These are phyloP conservation scores for Micromonas pusilla DNA, from an alignment of 139 green algal genomes.

Conservation along the genomic window DNA sequence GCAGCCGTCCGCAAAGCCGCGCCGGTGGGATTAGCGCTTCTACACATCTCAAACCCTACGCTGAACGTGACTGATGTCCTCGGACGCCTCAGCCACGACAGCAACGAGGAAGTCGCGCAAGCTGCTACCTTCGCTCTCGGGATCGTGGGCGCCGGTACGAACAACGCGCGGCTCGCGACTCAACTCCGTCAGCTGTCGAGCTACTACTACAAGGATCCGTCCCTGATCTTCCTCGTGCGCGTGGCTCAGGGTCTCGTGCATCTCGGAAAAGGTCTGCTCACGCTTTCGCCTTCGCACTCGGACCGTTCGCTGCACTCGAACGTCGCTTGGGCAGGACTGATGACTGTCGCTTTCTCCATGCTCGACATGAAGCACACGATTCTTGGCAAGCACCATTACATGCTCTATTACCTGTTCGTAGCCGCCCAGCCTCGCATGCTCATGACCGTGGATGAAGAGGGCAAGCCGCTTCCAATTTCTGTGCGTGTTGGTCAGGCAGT, in stretches of 20 bases:
- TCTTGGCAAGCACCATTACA: conserved; percentile 80
- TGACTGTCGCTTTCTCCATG: conserved; percentile 61
- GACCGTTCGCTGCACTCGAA: conserved; percentile 76
- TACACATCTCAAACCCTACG: conserved; percentile 79
- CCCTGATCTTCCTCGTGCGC: conserved; percentile 75
- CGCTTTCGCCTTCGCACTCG: conserved; percentile 80
- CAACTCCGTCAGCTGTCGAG: conserved; percentile 58
- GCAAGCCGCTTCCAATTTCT: conserved; percentile 70
- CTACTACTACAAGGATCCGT: conserved; percentile 98
- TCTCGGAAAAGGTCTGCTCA: conserved; percentile 95
- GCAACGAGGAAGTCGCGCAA: conserved; percentile 62
- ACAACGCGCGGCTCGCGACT: conserved; percentile 80
- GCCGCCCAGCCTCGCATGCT: conserved; percentile 94
- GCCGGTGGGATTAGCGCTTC: conserved; percentile 80
- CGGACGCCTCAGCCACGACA: conserved; percentile 84
- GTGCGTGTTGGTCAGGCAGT: conserved; percentile 91
- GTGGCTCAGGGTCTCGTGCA: conserved; percentile 78
- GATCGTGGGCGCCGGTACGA: conserved; percentile 89
- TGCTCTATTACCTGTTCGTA: conserved; percentile 81
- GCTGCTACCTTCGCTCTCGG: conserved; percentile 81
- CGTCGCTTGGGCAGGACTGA: conserved; percentile 69
- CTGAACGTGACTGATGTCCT: conserved; percentile 85
- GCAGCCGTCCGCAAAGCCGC: conserved; percentile 58
- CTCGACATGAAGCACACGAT: conserved; percentile 61
- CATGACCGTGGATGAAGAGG: conserved; percentile 85